Percentiles rank a stretch among this genome's conserved stretches.
Conservation (phyloP, 768 basidiomycete genomes). For the Xanthoconium stramineum region DNA sequence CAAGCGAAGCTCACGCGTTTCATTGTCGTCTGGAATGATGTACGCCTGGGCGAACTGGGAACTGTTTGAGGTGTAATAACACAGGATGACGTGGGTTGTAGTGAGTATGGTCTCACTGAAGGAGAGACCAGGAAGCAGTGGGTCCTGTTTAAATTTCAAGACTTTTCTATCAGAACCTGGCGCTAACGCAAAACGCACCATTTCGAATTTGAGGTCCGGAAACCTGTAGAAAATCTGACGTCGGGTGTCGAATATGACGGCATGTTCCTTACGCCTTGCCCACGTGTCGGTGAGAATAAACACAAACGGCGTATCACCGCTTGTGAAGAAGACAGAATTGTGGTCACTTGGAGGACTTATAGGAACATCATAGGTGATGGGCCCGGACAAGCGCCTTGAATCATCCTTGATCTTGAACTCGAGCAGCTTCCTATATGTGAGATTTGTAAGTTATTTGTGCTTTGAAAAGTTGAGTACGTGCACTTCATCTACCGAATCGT, state of each 20-base stretch:
- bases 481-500: neutral
- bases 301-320: neutral
- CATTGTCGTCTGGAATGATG: neutral
- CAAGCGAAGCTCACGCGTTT: neutral
- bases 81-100: neutral
- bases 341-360: too few species aligned
- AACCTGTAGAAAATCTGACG: too few species aligned
- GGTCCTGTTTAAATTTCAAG: neutral
- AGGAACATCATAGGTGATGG: neutral
- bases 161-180: neutral
- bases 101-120: neutral
- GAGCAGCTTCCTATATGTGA: neutral
- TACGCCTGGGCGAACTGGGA: neutral
- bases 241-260: neutral
- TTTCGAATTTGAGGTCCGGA: too few species aligned
- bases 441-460: too few species aligned
- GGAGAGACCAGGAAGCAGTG: neutral
- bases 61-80: too few species aligned
- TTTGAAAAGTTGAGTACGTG: neutral
- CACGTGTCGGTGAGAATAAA: neutral
- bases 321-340: neutral
- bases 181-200: neutral
- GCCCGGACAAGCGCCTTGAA: neutral
- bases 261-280: too few species aligned
- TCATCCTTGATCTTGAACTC: neutral